Evolutionary conservation across 805 yeast genomes (phyloP), one percentile per base, ranked within the genome.

Genomic region (Pichia pseudocactophila): DNA sequence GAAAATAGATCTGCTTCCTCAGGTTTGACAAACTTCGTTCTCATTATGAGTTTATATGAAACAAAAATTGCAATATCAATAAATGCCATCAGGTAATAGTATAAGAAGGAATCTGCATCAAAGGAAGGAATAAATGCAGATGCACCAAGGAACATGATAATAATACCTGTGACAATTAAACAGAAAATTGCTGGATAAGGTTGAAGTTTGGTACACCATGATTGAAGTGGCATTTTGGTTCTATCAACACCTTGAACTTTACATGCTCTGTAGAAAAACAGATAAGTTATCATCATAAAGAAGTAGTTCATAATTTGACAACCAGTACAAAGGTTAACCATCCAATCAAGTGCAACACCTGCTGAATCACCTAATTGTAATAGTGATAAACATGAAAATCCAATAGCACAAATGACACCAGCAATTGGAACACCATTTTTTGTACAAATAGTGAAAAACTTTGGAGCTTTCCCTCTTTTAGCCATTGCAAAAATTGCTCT

Each of bases 391-490:
- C 56, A 53, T 15, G 62, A 45, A 44, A 54, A 59, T 4, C 43
- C 45, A 7, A 46, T 34, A 3, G 69, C 64, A 58, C 69, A 53
- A 9, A 55, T 44, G 18, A 70, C 50, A 12, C 64, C 60, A 25
- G 64, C 63, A 51, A 69, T 54, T 15, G 73, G 74, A n/a, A 58
- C 61, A 45, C 95, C 95, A 35, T 71, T 68, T 36, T 67, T 70
- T 49, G 76, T 71, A 53, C 90, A 81, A 47, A 63, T 66, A 10
- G 74, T 63, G 50, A 86, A 82, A 35, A 82, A 50, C 31, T 64
- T 64, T 10, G 95, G 95, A 1, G 92, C 90, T 47, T 76, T 74
- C 0, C 90, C 88, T 52, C 74, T 76, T 26, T 74, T 61, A 0
- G 92, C 82, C 59, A 84, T 65, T 2, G 86, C 86, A 57, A 78